Evolutionary conservation across 768 basidiomycete genomes (phyloP).

Genomic region (Terana coerulea): DNA sequence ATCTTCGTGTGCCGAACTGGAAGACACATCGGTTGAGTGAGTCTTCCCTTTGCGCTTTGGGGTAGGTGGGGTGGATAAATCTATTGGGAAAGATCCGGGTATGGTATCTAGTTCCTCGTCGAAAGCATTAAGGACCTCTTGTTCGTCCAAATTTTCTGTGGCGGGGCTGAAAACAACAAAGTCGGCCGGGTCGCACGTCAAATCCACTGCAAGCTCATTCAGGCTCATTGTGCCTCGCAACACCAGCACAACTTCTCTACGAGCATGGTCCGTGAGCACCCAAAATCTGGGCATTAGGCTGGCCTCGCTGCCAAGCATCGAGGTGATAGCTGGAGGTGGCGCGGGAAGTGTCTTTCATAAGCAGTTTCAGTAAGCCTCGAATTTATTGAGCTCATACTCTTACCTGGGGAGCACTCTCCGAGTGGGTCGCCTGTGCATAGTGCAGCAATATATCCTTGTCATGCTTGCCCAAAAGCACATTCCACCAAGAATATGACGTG

Average conservation of each 20-base stretch:
- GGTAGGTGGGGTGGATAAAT: conserved; percentile 18
- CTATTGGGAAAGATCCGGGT: conserved; percentile 25
- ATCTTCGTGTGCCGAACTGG: conserved; percentile 20
- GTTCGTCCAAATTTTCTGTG: neutral
- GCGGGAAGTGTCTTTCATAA: neutral
- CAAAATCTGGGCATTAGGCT: conserved; percentile 80
- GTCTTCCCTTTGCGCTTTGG: neutral
- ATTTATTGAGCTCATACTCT: neutral
- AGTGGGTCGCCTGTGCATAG: conserved; percentile 33
- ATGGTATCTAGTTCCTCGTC: conserved; percentile 24
- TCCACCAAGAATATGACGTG: conserved; percentile 72
- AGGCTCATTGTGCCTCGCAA: conserved; percentile 70
- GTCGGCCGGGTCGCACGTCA: conserved; percentile 73
- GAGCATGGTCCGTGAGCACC: conserved; percentile 78
- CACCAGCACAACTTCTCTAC: conserved; percentile 73
- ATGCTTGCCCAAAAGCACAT: conserved; percentile 73
- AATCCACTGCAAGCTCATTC: conserved; percentile 82
- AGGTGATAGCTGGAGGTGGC: conserved; percentile 5
- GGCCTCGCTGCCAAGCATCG: conserved; percentile 37
- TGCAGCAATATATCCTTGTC: conserved; percentile 81
- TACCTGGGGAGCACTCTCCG: neutral
- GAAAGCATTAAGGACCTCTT: conserved; percentile 14
- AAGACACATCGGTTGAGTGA: neutral
- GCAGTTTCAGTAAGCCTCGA: neutral
- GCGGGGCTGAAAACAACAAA: conserved; percentile 39